Evolutionary conservation across 192 early-diverging fungal species (phyloP), one percentile per base, ranked within the genome.

Genomic region (Funneliformis mosseae): DNA sequence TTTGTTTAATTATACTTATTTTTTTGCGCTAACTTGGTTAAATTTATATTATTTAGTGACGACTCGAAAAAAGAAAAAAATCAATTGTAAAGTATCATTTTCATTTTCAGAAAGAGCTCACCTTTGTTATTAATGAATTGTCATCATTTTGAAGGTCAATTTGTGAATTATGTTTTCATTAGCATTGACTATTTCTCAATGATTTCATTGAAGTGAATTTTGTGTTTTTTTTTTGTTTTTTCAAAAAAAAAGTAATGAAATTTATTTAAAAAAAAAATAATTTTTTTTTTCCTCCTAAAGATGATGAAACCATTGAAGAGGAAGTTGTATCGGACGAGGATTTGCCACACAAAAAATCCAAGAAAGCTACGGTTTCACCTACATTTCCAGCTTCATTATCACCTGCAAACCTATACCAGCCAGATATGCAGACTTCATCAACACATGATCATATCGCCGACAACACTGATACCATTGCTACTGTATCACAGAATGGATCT

Each of bases 61-160:
- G 16, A n/a, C 33, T 12, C 77, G 77, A 46, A 79, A 79, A 69
- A 79, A 79, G 43, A 79, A 55, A 23, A 66, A 42, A 63, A 48
- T 69, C 27, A 79, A 78, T 68, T 48, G 66, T 50, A 27, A 60
- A 63, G 77, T 69, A 77, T n/a, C 59, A 14, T 59, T 23, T 41
- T 73, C 42, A 10, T 16, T 2, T 45, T 38, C 6, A 10, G 21
- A 14, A 16, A 11, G 6, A 8, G 6, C 42, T 71, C 8, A 41
- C 21, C 23, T 8, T 43, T 38, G 38, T 18, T 21, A 42, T 10
- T 12, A 42, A 46, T n/a, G n/a, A n/a, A n/a, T n/a, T n/a, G n/a
- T n/a, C 11, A 45, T 73, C n/a, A 0, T 46, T 16, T 14, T 23
- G 23, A 43, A 39, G 9, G 39, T 25, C 23, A 45, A 21, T 25